Conservation (phyloP, 257 asterid species). For the Rauvolfia tetraphylla region DNA sequence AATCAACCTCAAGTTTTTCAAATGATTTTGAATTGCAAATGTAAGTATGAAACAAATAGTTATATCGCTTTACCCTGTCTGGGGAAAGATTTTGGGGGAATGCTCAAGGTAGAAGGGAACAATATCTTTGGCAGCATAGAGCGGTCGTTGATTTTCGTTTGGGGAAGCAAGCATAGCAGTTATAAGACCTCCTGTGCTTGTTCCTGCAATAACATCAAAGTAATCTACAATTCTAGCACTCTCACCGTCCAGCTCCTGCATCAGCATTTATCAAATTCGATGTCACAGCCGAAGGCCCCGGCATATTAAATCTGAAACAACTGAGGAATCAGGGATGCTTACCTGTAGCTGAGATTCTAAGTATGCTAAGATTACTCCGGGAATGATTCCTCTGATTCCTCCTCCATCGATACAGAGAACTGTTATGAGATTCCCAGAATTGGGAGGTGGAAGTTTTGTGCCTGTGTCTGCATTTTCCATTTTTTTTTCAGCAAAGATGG, state of each 20-base stretch:
- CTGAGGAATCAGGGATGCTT: too few species aligned
- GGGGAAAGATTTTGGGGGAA: constrained; percentile 30
- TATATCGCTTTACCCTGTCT: neutral
- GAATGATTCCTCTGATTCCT: constrained; percentile 57
- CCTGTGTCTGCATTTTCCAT: constrained; percentile 18
- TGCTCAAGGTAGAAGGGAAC: constrained; percentile 41
- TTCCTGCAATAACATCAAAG: constrained; percentile 64
- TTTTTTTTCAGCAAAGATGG: neutral
- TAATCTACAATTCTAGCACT: constrained; percentile 58
- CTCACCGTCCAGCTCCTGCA: constrained; percentile 17
- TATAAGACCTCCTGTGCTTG: constrained; percentile 66
- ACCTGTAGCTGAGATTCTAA: constrained; percentile 62
- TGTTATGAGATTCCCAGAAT: constrained; percentile 35
- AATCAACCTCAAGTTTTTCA: too few species aligned
- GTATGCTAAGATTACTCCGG: constrained; percentile 38
- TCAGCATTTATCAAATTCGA: too few species aligned
- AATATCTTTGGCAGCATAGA: constrained; percentile 52
- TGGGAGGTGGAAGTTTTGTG: constrained; percentile 35
- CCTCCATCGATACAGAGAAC: constrained; percentile 57
- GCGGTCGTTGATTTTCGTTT: constrained; percentile 37
- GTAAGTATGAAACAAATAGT: too few species aligned
- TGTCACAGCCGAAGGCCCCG: too few species aligned
- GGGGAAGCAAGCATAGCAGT: constrained; percentile 62
- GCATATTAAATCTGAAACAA: too few species aligned
- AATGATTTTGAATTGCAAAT: too few species aligned